Percentiles rank a stretch among this genome's conserved stretches.
Evolutionary conservation across 805 yeast genomes (phyloP).

Genomic region (Ogataea saltuana): DNA sequence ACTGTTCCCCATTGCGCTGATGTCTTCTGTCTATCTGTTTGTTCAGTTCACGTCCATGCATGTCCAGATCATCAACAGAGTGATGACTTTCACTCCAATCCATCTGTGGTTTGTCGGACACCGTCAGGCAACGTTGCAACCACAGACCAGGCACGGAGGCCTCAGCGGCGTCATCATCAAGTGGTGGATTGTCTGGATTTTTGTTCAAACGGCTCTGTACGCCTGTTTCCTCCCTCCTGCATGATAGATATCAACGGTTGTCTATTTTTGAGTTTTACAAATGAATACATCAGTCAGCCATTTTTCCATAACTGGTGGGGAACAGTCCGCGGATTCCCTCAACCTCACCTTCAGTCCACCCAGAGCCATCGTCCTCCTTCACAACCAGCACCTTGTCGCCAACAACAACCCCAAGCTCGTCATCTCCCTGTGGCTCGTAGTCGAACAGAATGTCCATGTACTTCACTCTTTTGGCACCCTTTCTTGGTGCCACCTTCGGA

Average conservation of each 20-base stretch:
- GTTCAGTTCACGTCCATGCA: slow-evolving; percentile 68
- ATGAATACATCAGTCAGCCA: slow-evolving; percentile 10
- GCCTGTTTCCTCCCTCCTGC: slow-evolving; percentile 94
- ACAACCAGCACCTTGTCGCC: slow-evolving; percentile 76
- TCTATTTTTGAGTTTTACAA: not conserved
- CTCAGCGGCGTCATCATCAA: slow-evolving; percentile 16
- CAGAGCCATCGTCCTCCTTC: slow-evolving; percentile 73
- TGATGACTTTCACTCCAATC: slow-evolving; percentile 75
- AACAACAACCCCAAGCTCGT: slow-evolving; percentile 67
- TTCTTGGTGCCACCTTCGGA: slow-evolving; percentile 72
- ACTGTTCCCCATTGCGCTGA: slow-evolving; percentile 41
- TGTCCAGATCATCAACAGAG: slow-evolving; percentile 81
- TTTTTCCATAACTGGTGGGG: slow-evolving; percentile 73
- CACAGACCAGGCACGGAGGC: slow-evolving; percentile 6
- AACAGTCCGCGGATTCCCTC: slow-evolving; percentile 66
- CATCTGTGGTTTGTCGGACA: slow-evolving; percentile 68
- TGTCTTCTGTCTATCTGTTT: slow-evolving; percentile 46
- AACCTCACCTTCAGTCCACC: slow-evolving; percentile 93
- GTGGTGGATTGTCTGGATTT: slow-evolving; percentile 62
- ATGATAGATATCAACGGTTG: slow-evolving; percentile 31
- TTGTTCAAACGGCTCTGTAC: slow-evolving; percentile 69
- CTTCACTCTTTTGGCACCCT: slow-evolving; percentile 64
- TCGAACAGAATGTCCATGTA: slow-evolving; percentile 73
- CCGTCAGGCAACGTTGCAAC: slow-evolving; percentile 4
- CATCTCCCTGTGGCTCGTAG: slow-evolving; percentile 74